phyloP scores from a whole-genome alignment of 257 asterid genomes.

The Striga asiatica region DNA sequence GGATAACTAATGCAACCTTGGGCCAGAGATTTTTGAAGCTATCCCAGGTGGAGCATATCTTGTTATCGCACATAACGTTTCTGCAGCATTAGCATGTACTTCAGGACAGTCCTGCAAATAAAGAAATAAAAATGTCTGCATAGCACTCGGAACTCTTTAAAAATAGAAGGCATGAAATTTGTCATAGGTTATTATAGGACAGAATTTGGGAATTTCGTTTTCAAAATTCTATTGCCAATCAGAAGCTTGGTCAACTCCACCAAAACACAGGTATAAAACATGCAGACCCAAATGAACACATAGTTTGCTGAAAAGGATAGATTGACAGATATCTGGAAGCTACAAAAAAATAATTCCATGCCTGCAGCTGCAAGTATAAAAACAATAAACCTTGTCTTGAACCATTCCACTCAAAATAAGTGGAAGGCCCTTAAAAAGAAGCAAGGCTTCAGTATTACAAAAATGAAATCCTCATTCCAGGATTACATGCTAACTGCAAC shows the following conservation, averaged over 20 bases:
- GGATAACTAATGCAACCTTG: slow-evolving; percentile 42
- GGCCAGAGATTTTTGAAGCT: slow-evolving; percentile 61
- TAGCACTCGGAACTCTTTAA: not conserved
- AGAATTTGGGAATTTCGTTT: no score
- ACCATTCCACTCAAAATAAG: slow-evolving; percentile 10
- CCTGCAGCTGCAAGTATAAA: slow-evolving; percentile 4
- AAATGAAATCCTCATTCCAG: slow-evolving; percentile 14
- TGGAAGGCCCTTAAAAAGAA: slow-evolving; percentile 8
- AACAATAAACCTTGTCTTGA: slow-evolving; percentile 8
- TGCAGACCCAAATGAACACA: not conserved
- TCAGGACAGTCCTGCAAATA: slow-evolving; percentile 78
- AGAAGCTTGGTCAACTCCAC: no score
- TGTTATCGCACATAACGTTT: slow-evolving; percentile 68
- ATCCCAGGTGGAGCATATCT: slow-evolving; percentile 73
- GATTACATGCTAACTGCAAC: slow-evolving; percentile 30
- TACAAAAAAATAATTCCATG: not conserved
- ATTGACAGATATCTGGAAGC: not conserved
- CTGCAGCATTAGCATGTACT: slow-evolving; percentile 96
- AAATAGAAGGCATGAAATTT: not conserved
- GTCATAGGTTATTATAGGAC: not conserved
- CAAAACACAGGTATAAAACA: not conserved
- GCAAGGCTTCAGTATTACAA: not conserved
- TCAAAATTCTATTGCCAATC: no score
- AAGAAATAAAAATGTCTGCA: not conserved
- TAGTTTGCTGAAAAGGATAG: slow-evolving; percentile 4